Conservation (phyloP, 495 filamentous ascomycete genomes). For the Aspergillus carlsbadensis region DNA sequence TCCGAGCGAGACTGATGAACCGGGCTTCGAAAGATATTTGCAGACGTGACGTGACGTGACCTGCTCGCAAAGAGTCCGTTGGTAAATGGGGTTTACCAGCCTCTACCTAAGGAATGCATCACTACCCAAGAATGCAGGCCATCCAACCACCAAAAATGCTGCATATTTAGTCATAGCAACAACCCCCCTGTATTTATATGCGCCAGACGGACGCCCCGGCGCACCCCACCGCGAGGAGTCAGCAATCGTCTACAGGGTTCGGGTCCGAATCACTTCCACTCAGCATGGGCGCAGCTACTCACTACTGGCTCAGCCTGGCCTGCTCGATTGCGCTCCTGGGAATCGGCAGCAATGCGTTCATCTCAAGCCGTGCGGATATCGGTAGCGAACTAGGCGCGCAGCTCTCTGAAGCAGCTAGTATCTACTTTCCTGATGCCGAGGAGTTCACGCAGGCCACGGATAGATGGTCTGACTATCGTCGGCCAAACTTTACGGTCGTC, state of each 20-base stretch:
- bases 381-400: neutral
- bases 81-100: neutral
- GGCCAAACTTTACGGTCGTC: slow-evolving; percentile 16
- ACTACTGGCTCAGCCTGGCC: neutral
- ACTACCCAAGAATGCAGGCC: neutral
- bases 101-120: neutral
- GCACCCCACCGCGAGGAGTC: neutral
- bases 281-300: neutral
- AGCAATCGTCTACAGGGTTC: neutral
- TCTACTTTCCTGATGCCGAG: slow-evolving; percentile 8
- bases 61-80: too few relatives aligned
- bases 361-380: neutral
- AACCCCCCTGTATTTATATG: neutral
- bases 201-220: neutral
- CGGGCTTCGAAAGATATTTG: too few relatives aligned
- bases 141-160: neutral
- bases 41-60: too few relatives aligned
- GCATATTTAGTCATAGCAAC: slow-evolving; percentile 3
- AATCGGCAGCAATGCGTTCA: neutral
- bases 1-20: too few relatives aligned
- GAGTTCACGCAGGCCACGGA: slow-evolving; percentile 5
- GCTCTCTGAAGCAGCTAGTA: slow-evolving; percentile 7
- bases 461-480: slow-evolving; percentile 10
- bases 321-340: neutral
- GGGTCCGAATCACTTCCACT: too few relatives aligned